A percentile compares a stretch with the other conserved stretches of the same genome.
These are phyloP conservation scores for Fonsecaea monophora DNA, from an alignment of 2,329 filamentous ascomycete species.

Conservation along the genomic window DNA sequence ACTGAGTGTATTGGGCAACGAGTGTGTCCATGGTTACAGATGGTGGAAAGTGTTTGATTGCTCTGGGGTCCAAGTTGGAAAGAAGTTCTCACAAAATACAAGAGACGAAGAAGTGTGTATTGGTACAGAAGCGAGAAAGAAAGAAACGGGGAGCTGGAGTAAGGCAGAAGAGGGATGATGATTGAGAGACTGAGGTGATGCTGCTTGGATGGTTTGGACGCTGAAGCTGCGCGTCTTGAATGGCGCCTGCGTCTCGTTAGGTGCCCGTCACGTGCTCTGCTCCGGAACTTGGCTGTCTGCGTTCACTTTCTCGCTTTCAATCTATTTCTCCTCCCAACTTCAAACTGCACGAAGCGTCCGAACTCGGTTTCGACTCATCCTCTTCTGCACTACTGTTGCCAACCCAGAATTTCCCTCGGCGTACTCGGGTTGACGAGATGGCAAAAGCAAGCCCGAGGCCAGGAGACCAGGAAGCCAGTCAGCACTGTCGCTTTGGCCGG, in stretches of 20 bases:
- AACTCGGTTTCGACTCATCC: not conserved
- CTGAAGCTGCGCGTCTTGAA: slow-evolving; percentile 17
- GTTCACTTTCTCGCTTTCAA: not conserved
- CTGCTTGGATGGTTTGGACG: slow-evolving; percentile 1
- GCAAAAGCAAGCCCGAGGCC: not conserved
- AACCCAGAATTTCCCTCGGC: not conserved
- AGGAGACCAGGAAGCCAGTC: not conserved
- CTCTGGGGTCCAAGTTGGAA: not conserved
- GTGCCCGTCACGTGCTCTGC: not conserved
- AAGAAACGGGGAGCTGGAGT: slow-evolving; percentile 12
- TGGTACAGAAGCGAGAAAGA: slow-evolving; percentile 24
- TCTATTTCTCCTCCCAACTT: not conserved
- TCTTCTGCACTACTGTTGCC: not conserved
- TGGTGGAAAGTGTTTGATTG: not conserved
- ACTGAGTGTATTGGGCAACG: slow-evolving; percentile 87
- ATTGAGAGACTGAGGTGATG: slow-evolving; percentile 4
- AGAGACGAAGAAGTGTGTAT: slow-evolving; percentile 16
- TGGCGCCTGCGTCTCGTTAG: slow-evolving; percentile 13
- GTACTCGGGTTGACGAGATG: not conserved
- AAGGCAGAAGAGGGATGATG: slow-evolving; percentile 22
- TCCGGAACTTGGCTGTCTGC: not conserved
- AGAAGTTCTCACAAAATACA: slow-evolving; percentile 4
- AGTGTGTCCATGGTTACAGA: slow-evolving; percentile 80
- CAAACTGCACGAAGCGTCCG: not conserved
- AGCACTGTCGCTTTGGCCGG: not conserved